Percentiles rank a stretch among this genome's conserved stretches.
Conservation (phyloP, 2,329 filamentous ascomycete species). For the Thelonectria blattea region DNA sequence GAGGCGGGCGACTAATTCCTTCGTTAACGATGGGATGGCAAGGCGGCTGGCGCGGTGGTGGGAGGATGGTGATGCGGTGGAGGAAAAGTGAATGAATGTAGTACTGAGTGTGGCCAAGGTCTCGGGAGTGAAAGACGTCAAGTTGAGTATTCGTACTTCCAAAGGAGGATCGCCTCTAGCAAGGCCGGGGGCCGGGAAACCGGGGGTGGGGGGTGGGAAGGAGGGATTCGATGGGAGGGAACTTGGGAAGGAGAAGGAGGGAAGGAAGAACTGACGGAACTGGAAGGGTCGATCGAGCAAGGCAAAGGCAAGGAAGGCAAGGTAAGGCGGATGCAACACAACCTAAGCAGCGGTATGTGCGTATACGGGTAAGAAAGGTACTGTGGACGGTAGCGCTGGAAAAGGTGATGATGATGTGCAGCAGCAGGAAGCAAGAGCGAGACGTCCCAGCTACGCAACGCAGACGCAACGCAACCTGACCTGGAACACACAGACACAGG, state of each 20-base stretch:
- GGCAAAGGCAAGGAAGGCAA: no score
- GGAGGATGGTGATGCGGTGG: constrained; percentile 16
- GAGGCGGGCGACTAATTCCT: constrained; percentile 29
- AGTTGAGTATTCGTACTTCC: constrained; percentile 23
- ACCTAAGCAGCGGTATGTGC: constrained; percentile 1
- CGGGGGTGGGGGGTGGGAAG: constrained; percentile 32
- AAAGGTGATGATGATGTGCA: constrained; percentile 1
- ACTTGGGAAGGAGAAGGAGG: constrained; percentile 23
- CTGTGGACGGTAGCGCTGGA: not conserved
- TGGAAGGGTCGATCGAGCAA: constrained; percentile 32
- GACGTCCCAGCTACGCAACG: constrained; percentile 11
- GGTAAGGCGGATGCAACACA: constrained; percentile 31
- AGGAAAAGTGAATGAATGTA: constrained; percentile 17
- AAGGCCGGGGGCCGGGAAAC: constrained; percentile 36
- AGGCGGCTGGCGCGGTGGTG: constrained; percentile 18
- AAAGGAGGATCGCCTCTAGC: constrained; percentile 33
- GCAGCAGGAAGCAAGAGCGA: constrained; percentile 4
- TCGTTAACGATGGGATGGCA: constrained; percentile 17
- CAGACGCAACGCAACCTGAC: constrained; percentile 12
- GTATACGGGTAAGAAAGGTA: no score
- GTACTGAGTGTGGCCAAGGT: constrained; percentile 30
- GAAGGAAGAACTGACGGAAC: constrained; percentile 20
- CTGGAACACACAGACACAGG: no score
- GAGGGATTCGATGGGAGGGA: not conserved
- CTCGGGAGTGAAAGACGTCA: constrained; percentile 41